Base-by-base conservation (phyloP, 129 eudicot genomes). In the Ambrosia artemisiifolia region DNA sequence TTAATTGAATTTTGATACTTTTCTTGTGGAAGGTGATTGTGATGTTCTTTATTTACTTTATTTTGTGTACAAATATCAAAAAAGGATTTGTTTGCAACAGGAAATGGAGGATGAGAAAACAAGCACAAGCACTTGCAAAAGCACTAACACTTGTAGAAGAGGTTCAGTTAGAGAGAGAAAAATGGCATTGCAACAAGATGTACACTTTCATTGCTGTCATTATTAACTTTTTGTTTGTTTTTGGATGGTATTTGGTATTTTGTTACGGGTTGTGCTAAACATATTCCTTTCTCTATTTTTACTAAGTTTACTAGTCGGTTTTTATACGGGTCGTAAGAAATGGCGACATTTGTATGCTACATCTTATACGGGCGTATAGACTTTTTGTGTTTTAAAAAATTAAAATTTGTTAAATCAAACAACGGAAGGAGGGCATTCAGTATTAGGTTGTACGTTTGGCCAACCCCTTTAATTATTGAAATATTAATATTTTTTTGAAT, bases 151-250 rank as follows among this genome's bases (percentile, higher is more conserved):
- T n/a, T 57, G 75, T 38, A 73, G 81, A 71, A 54, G 87, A 80
- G 80, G 89, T 63, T 75, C 88, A 48, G 77, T 78, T 57, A 82
- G 88, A 63, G 88, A 89, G 61, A 83, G 87, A 59, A 92, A 87
- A 78, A 83, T 83, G 75, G 88, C 96, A 74, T 75, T 92, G 85
- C 86, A 79, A 74, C 91, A 87, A 87, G 98, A 92, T 87, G 98
- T 92, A 86, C 24, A 86, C 24, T 6, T 7, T 40, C 44, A 48
- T 68, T 71, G 71, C 74, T 61, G 76, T 46, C 63, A 47, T 67
- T 77, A 63, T 71, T 71, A 72, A 78, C 77, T 78, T 78, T 63
- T 54, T 28, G 34, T 40, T 60, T 13, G 13, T 60, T 5, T 30
- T 60, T 14, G 14, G 49, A 49, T 56, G 56, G 50, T 54, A 75